These are phyloP conservation scores for Cercophora scortea DNA, from an alignment of 495 filamentous ascomycete species.

Conservation along the genomic window DNA sequence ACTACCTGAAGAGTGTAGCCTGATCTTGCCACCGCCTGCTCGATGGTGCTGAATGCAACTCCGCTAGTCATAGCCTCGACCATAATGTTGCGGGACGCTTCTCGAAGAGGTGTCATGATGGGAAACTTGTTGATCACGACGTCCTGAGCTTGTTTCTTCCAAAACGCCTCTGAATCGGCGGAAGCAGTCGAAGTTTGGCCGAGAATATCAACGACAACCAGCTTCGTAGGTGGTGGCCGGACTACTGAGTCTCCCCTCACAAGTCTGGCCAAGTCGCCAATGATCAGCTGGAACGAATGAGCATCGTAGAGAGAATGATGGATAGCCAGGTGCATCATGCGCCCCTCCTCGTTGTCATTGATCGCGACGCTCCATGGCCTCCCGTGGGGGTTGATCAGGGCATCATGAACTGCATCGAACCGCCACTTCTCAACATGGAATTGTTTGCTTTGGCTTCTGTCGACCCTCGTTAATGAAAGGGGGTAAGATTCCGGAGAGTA, in stretches of 20 bases:
- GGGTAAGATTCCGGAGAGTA: constrained; percentile 19
- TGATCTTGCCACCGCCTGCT: constrained; percentile 39
- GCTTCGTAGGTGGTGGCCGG: constrained; percentile 21
- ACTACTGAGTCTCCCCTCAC: not conserved
- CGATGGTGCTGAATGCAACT: constrained; percentile 34
- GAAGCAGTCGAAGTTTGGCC: constrained; percentile 25
- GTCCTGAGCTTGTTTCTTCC: constrained; percentile 46
- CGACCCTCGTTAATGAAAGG: not conserved
- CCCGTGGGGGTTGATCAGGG: constrained; percentile 4
- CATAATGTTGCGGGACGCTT: constrained; percentile 25
- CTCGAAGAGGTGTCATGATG: constrained; percentile 53
- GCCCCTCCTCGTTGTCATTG: constrained; percentile 5
- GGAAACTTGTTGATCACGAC: constrained; percentile 58
- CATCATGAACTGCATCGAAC: constrained; percentile 2
- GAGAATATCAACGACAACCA: constrained; percentile 46
- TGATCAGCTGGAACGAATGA: constrained; percentile 51
- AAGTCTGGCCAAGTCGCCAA: constrained; percentile 42
- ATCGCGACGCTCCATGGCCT: constrained; percentile 25
- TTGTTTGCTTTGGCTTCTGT: not conserved
- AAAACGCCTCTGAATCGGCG: constrained; percentile 45
- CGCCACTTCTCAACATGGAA: constrained; percentile 29
- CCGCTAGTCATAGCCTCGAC: constrained; percentile 33
- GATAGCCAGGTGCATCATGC: constrained; percentile 40
- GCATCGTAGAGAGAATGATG: constrained; percentile 82
- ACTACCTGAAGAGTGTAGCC: constrained; percentile 64